A percentile compares a stretch with the other conserved stretches of the same genome.
These are phyloP conservation scores for Saksenaea vasiformis DNA, from an alignment of 371 early-diverging fungal genomes.

Conservation along the genomic window DNA sequence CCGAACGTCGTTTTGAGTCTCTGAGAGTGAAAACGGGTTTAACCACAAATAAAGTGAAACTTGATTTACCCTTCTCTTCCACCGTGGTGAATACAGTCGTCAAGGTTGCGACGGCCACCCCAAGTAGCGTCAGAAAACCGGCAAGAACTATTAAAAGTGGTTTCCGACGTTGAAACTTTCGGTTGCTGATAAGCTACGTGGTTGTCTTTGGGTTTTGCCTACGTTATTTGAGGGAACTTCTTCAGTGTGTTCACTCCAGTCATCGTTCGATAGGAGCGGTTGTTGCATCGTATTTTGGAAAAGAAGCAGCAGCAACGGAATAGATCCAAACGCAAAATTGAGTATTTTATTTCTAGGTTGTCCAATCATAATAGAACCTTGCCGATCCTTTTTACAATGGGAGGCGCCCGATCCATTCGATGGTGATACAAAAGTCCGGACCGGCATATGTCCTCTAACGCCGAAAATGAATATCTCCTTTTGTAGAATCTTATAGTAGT, in stretches of 20 bases:
- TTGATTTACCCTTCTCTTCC: not conserved
- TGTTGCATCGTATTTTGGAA: not conserved
- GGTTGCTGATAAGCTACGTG: not conserved
- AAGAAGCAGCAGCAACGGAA: not conserved
- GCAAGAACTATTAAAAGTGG: not conserved
- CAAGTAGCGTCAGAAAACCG: not conserved
- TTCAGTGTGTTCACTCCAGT: not conserved
- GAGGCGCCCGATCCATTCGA: not conserved
- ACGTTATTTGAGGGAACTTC: not conserved
- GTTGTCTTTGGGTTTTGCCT: not conserved
- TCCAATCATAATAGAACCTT: not conserved
- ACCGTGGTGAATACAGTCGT: not conserved
- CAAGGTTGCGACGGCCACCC: not conserved
- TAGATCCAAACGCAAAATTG: not conserved
- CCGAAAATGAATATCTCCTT: too few species aligned
- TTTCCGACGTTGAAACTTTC: not conserved
- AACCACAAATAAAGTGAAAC: too few species aligned
- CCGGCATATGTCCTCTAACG: too few species aligned
- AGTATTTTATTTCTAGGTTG: not conserved
- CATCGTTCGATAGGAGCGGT: conserved; percentile 1
- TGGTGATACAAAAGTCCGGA: not conserved
- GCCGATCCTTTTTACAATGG: not conserved
- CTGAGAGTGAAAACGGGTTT: not conserved
- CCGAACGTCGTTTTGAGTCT: conserved; percentile 26
- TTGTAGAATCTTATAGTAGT: too few species aligned